A percentile compares a stretch with the other conserved stretches of the same genome.
Evolutionary conservation across 2,329 filamentous ascomycete species (phyloP).

Genomic region (Dothideomycetidae sp.): DNA sequence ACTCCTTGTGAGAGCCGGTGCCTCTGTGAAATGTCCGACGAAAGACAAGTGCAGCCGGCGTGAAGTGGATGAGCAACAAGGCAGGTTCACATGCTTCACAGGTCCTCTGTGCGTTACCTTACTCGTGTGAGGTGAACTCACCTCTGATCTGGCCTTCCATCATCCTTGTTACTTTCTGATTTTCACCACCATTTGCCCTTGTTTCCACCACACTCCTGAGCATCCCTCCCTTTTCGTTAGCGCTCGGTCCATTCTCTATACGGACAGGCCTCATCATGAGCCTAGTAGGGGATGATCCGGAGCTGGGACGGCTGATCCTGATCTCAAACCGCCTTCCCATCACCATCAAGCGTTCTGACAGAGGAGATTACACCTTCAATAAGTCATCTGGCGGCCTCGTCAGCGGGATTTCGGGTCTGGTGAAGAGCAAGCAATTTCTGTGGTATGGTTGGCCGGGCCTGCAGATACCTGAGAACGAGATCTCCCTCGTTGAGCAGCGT

Average conservation of each 20-base stretch:
- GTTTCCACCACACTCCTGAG: too few relatives aligned
- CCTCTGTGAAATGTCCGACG: too few relatives aligned
- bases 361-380: conserved; percentile 82
- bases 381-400: conserved; percentile 96
- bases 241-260: not conserved
- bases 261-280: too few relatives aligned
- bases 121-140: too few relatives aligned
- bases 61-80: too few relatives aligned
- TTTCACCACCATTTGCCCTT: too few relatives aligned
- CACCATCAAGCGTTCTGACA: conserved; percentile 85
- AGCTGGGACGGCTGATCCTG: conserved; percentile 50
- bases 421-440: conserved; percentile 86
- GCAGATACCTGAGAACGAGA: conserved; percentile 76
- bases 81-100: too few relatives aligned
- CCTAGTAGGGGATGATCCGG: not conserved
- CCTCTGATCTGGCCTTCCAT: too few relatives aligned
- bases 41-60: too few relatives aligned
- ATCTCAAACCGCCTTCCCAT: conserved; percentile 92
- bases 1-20: too few relatives aligned
- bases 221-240: not conserved
- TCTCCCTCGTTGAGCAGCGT: conserved; percentile 56
- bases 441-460: conserved; percentile 98
- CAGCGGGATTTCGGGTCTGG: conserved; percentile 78
- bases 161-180: too few relatives aligned
- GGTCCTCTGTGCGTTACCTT: too few relatives aligned